Conservation (phyloP, 1,284 basidiomycete genomes). For the Marasmius sp. region DNA sequence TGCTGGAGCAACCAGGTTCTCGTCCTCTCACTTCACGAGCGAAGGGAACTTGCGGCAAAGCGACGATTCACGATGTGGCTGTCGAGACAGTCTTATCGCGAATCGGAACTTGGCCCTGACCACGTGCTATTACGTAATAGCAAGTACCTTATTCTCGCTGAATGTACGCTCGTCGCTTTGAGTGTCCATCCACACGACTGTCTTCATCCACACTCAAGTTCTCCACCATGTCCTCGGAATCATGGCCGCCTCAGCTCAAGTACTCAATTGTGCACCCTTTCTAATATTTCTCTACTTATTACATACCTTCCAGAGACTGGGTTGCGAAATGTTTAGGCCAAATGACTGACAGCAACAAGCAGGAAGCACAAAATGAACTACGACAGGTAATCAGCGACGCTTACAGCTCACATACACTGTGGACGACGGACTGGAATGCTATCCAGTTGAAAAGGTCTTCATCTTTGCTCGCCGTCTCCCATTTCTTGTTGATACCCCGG, state of each 20-base stretch:
- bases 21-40: too few species aligned
- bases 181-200: not conserved
- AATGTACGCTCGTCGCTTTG: not conserved
- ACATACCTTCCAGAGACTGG: conserved; percentile 63
- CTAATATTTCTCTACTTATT: conserved; percentile 8
- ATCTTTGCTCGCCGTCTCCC: not conserved
- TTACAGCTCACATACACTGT: conserved; percentile 76
- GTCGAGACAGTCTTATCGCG: too few species aligned
- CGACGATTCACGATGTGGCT: too few species aligned
- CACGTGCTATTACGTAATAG: too few species aligned
- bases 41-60: too few species aligned
- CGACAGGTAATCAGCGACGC: conserved; percentile 86
- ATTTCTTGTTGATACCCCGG: conserved; percentile 22
- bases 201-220: not conserved
- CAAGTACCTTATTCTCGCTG: not conserved
- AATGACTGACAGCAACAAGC: conserved; percentile 75
- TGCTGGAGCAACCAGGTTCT: too few species aligned
- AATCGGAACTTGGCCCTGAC: too few species aligned
- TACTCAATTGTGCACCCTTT: conserved; percentile 22
- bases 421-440: conserved; percentile 86
- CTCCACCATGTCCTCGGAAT: conserved; percentile 54
- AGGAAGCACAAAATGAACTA: conserved; percentile 77
- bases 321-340: conserved; percentile 80
- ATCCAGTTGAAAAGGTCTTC: conserved; percentile 78
- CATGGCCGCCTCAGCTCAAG: conserved; percentile 67